phyloP scores from a whole-genome alignment of 768 basidiomycete genomes.

The Pulveroboletus sp. region DNA sequence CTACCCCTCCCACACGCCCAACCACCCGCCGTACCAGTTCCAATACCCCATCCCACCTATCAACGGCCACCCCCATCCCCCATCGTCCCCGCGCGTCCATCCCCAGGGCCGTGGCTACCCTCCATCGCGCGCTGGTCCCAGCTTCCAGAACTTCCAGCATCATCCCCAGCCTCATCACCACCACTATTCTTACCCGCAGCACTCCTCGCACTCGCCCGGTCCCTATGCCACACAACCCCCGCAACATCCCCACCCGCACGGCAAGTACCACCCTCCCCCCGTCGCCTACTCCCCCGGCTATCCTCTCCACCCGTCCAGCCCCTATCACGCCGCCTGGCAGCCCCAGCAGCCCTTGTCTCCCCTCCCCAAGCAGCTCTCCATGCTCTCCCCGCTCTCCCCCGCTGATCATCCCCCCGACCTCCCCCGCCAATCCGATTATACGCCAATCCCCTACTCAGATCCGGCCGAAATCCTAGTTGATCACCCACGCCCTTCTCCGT shows the following conservation, averaged over 20 bases:
- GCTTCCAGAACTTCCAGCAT: conserved; percentile 35
- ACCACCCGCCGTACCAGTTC: conserved; percentile 26
- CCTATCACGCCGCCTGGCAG: conserved; percentile 43
- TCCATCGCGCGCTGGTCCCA: conserved; percentile 35
- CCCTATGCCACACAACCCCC: conserved; percentile 16
- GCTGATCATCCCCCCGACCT: neutral
- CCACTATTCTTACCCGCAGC: conserved; percentile 30
- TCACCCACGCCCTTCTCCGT: conserved; percentile 12
- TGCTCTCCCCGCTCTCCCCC: conserved; percentile 33
- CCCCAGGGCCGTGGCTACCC: conserved; percentile 32
- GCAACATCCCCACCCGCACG: conserved; percentile 28
- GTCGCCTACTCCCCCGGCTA: conserved; percentile 33
- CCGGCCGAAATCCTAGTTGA: neutral
- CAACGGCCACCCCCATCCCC: neutral
- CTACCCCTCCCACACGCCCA: conserved; percentile 27
- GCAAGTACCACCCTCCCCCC: conserved; percentile 21
- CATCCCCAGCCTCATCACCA: conserved; percentile 27
- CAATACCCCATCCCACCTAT: conserved; percentile 38
- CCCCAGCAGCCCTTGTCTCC: conserved; percentile 48
- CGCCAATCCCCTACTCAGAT: conserved; percentile 4
- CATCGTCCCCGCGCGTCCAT: conserved; percentile 34
- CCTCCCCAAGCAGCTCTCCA: conserved; percentile 59
- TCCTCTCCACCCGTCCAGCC: conserved; percentile 18
- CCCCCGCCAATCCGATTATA: neutral
- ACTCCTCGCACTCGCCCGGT: conserved; percentile 27